Base-by-base conservation (phyloP, 805 yeast genomes). In the Pichia gijzeniarum region DNA sequence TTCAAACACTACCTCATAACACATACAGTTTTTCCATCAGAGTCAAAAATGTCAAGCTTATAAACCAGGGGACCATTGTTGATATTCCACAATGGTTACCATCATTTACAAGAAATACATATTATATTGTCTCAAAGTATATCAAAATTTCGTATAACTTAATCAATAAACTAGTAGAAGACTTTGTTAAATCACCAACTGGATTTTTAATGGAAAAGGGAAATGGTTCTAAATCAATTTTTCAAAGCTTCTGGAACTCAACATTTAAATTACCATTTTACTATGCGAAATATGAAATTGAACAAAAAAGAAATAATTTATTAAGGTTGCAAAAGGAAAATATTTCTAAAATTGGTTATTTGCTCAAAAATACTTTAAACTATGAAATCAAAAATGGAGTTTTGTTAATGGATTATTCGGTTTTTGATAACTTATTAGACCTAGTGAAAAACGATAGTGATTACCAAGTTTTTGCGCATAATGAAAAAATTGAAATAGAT, bases 1-100 rank as follows among this genome's bases (percentile, higher is more conserved):
- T 73, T 8, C 81, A 73, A 54, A 64, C 62, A 0, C 49, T 64
- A 7, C 74, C 73, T 6, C 17, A 35, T 2, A 59, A 63, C n/a
- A 8, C 54, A 0, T 40, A 33, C 17, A 21, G 42, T 1, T 40
- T 62, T 8, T n/a, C 50, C 1, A 31, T 47, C 3, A 47, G 46
- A 41, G 54, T 38, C 40, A 58, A 44, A 50, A 52, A 53, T 5
- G 19, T 45, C 16, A 21, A 27, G 16, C 38, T 36, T 16, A 19
- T 25, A 38, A 18, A 19, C 45, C 19, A 34, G 40, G n/a, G n/a
- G n/a, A 16, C 1, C 19, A 6, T 25, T 25, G 28, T 6, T 6
- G 27, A 43, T 16, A 22, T 37, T 32, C 44, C 41, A 12, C 18
- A 25, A 10, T 60, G 63, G 61, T 18, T 63, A 4, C 62, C 63